Base-by-base conservation (phyloP, 176 grass and related monocot genomes). In the Carex kokanica region DNA sequence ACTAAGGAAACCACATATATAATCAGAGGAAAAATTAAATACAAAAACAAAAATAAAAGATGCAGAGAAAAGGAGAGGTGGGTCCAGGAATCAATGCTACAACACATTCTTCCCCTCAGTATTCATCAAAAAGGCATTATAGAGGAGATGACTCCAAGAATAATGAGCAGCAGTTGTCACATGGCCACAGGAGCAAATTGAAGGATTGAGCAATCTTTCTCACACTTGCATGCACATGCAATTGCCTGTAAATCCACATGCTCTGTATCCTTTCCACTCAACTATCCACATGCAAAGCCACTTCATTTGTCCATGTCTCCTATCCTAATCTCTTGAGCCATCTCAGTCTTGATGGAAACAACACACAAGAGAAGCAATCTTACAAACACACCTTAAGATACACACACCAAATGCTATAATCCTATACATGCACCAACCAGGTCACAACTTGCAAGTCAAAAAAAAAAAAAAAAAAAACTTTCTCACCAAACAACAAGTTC, bases 181-280 rank as follows among this genome's bases (percentile, higher is more conserved):
- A 82, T 67, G 80, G 60, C 80, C 38, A 82, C 21, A 64, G 80
- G 58, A 64, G 0, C 78, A 60, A 60, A 40, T 61, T 24, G 47
- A 82, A 82, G 58, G 43, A 47, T 47, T 47, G 45, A 47, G 45
- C 45, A 60, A 63, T 81, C 78, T 81, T 62, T 62, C 16, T 63
- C 51, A 62, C 78, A 62, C 56, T 62, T 61, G 78, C 78, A 80
- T 80, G 78, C 80, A 82, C 80, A 82, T 82, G 80, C 80, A 62
- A 1, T 64, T 77, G 72, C 72, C 49, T 55, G 70, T 24, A 77
- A 55, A 23, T 81, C 18, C 60, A 66, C 80, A 82, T 67, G 60
- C 60, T 52, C 8, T 82, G 80, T 49, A 21, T 52, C 80, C 79
- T 49, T 49, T 82, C 60, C 21, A 66, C 60, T 82, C 80, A 82